These are phyloP conservation scores for Geotrichum ghanense DNA, from an alignment of 805 yeast genomes.

Conservation along the genomic window DNA sequence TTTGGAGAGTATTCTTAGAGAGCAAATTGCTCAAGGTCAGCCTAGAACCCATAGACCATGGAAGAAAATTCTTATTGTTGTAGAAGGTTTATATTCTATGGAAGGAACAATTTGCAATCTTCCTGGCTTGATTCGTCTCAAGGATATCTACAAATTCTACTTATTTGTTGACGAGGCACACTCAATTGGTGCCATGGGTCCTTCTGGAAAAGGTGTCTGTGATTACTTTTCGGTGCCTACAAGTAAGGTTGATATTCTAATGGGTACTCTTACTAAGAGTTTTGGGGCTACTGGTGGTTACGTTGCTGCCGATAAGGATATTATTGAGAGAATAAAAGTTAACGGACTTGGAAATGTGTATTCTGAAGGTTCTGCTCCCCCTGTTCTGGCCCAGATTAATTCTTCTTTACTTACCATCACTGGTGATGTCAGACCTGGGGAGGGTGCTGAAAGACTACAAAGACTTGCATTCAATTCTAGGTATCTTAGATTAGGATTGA, in stretches of 20 bases:
- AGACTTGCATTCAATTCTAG: conserved; percentile 95
- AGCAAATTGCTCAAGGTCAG: conserved; percentile 86
- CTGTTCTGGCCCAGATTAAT: conserved; percentile 79
- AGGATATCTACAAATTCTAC: conserved; percentile 78
- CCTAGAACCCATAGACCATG: conserved; percentile 94
- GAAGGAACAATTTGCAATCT: conserved; percentile 75
- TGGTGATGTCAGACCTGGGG: conserved; percentile 83
- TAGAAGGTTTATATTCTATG: conserved; percentile 79
- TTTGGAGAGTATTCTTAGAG: conserved; percentile 67
- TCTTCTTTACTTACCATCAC: conserved; percentile 67
- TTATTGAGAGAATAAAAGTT: conserved; percentile 65
- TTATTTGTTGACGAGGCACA: conserved; percentile 96
- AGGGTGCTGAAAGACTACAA: conserved; percentile 81
- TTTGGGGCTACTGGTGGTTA: conserved; percentile 99
- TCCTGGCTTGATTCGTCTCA: conserved; percentile 61
- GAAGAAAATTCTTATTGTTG: conserved; percentile 66
- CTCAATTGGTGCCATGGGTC: conserved; percentile 98
- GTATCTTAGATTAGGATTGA: conserved; percentile 80
- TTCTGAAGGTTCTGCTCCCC: conserved; percentile 83
- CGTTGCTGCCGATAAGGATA: conserved; percentile 59
- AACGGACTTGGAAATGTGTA: conserved; percentile 63
- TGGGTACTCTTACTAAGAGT: conserved; percentile 97
- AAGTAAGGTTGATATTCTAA: conserved; percentile 64
- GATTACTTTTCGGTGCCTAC: conserved; percentile 83
- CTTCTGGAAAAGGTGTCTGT: conserved; percentile 87